Evolutionary conservation across 2,329 filamentous ascomycete species (phyloP), one percentile per base, ranked within the genome.

Genomic region (Microthyrium microscopicum): DNA sequence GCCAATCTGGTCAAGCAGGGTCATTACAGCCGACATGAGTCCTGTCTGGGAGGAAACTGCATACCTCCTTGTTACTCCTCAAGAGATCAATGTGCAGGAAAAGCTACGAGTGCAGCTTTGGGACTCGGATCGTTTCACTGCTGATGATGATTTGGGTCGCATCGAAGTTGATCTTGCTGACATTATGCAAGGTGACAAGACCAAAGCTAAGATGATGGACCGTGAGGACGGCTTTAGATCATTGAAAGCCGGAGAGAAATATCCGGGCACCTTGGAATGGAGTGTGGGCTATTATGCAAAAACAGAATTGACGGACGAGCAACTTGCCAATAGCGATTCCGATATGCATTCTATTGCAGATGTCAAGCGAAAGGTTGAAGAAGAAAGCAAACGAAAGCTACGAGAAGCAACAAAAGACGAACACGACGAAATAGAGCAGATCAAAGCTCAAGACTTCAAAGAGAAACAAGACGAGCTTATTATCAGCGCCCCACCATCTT

Each of bases 91-190:
- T 39, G 76, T 79, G 0, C 67, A 74, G 16, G 77, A 81, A 51
- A 70, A 68, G 21, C 49, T 84, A 7, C 66, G 76, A 3, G 46
- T 83, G 2, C 76, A 82, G 45, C 58, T 83, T 0, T 84, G 77
- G 77, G 78, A 84, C 43, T 79, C 74, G 2, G 78, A 83, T 48
- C 70, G 72, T 27, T 65, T 70, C 33, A 76, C 71, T 2, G 77
- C 77, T 2, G 77, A 83, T 45, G 77, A 83, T 43, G 77, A 83
- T 44, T 59, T 83, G 2, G 77, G 78, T 12, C 66, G 77, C 12
- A 77, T 82, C 11, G 77, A 82, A 47, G 53, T 83, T 6, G 68
- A 71, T 38, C 51, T 83, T 20, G 75, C 75, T 45, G 53, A 68
- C 4, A 46, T 82, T 5, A 80, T 82, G 67, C 62, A 61, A 34